These are phyloP conservation scores for Magnaporthales sp. DNA, from an alignment of 2,329 filamentous ascomycete species.

Conservation along the genomic window DNA sequence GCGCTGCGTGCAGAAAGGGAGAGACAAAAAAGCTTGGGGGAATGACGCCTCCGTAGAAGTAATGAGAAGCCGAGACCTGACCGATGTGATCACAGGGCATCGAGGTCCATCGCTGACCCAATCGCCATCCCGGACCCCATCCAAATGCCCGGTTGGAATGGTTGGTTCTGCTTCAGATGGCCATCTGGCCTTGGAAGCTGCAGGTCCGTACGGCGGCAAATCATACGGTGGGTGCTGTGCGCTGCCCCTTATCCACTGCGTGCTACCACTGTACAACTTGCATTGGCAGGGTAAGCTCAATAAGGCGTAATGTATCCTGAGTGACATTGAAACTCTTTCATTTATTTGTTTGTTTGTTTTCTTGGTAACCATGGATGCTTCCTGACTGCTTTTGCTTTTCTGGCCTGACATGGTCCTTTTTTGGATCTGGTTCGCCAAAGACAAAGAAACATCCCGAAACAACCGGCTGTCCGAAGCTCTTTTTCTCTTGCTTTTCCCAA, in stretches of 20 bases:
- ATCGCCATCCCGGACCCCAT: not conserved
- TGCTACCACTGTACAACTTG: not conserved
- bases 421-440: not conserved
- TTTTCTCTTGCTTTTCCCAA: not conserved
- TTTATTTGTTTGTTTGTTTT: not conserved
- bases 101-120: too few relatives aligned
- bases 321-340: not conserved
- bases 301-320: not conserved
- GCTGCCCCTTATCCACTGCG: not conserved
- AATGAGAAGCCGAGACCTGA: not conserved
- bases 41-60: not conserved
- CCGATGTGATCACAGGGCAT: too few relatives aligned
- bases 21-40: not conserved
- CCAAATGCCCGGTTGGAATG: not conserved
- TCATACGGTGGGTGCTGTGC: not conserved
- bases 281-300: not conserved
- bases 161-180: not conserved
- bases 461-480: not conserved
- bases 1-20: not conserved
- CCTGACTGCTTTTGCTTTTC: not conserved
- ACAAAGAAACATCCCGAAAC: not conserved
- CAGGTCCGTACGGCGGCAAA: not conserved
- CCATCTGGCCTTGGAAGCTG: not conserved
- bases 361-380: not conserved
- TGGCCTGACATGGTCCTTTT: not conserved